A percentile compares a stretch with the other conserved stretches of the same genome.
These are phyloP conservation scores for Cucumis cinereus DNA, from an alignment of 306 rosid genomes.

Conservation along the genomic window DNA sequence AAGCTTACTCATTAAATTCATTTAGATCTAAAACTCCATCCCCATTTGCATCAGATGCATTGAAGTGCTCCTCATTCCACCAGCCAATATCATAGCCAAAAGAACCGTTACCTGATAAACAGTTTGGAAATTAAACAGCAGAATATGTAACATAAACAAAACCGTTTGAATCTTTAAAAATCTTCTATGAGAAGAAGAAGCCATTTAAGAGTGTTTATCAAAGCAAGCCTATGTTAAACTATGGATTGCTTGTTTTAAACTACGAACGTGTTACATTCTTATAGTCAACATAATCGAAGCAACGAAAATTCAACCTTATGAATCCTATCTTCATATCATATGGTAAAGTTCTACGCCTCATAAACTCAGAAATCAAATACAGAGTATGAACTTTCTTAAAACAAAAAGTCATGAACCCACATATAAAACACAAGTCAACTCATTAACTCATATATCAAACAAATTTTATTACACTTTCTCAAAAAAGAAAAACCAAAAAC, in stretches of 20 bases:
- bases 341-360: neutral
- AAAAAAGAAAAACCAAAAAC: neutral
- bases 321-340: neutral
- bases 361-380: neutral
- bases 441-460: neutral
- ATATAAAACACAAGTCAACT: neutral
- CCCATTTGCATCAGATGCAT: slow-evolving; percentile 76
- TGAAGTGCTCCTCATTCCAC: slow-evolving; percentile 95
- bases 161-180: neutral
- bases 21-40: slow-evolving; percentile 61
- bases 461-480: neutral
- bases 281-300: neutral
- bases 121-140: slow-evolving; percentile 5
- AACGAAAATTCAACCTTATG: neutral
- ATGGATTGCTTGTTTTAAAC: neutral
- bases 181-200: neutral
- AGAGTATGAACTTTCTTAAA: neutral
- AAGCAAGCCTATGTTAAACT: neutral
- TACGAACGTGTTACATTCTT: neutral
- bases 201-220: neutral
- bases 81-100: slow-evolving; percentile 88
- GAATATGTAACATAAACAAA: slow-evolving; percentile 1
- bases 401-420: neutral
- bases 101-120: slow-evolving; percentile 40
- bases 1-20: slow-evolving; percentile 81